A percentile compares a stretch with the other conserved stretches of the same genome.
Evolutionary conservation across 2,329 filamentous ascomycete genomes (phyloP).

Genomic region (Penicillium digitatum): DNA sequence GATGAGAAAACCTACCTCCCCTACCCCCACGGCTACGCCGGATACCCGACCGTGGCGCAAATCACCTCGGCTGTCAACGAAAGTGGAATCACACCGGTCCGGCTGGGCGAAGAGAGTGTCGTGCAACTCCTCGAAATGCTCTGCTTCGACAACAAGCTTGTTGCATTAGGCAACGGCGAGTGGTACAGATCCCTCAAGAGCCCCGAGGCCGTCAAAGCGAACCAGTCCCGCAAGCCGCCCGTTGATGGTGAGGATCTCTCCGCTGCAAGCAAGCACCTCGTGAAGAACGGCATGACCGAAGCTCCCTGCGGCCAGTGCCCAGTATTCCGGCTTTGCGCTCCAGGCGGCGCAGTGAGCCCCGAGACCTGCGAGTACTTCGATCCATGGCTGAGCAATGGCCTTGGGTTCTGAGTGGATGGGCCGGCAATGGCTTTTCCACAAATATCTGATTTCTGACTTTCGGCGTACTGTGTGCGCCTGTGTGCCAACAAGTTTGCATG

Average conservation of each 20-base stretch:
- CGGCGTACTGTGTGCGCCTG: slow-evolving; percentile 10
- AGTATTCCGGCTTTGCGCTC: slow-evolving; percentile 86
- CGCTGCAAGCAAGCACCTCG: slow-evolving; percentile 40
- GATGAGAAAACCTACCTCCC: slow-evolving; percentile 45
- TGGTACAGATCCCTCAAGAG: slow-evolving; percentile 49
- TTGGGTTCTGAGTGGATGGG: slow-evolving; percentile 32
- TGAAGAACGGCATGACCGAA: slow-evolving; percentile 76
- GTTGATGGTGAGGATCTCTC: slow-evolving; percentile 27
- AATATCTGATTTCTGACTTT: slow-evolving; percentile 1
- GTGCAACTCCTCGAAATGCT: slow-evolving; percentile 83
- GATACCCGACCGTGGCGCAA: slow-evolving; percentile 75
- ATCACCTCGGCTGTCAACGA: slow-evolving; percentile 71
- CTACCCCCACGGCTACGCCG: slow-evolving; percentile 62
- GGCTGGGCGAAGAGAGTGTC: slow-evolving; percentile 67
- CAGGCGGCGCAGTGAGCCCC: slow-evolving; percentile 84
- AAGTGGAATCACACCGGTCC: slow-evolving; percentile 67
- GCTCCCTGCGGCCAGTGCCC: slow-evolving; percentile 88
- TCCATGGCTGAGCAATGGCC: slow-evolving; percentile 63
- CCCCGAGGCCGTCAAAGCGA: slow-evolving; percentile 35
- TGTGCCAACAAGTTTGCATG: slow-evolving; percentile 23
- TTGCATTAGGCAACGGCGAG: slow-evolving; percentile 52
- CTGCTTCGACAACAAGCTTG: slow-evolving; percentile 79
- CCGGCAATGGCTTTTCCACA: neutral
- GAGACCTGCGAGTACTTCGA: slow-evolving; percentile 89
- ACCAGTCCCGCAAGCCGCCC: slow-evolving; percentile 32